Evolutionary conservation across 2,329 filamentous ascomycete species (phyloP).

Genomic region (Zasmidium citrigriseum): DNA sequence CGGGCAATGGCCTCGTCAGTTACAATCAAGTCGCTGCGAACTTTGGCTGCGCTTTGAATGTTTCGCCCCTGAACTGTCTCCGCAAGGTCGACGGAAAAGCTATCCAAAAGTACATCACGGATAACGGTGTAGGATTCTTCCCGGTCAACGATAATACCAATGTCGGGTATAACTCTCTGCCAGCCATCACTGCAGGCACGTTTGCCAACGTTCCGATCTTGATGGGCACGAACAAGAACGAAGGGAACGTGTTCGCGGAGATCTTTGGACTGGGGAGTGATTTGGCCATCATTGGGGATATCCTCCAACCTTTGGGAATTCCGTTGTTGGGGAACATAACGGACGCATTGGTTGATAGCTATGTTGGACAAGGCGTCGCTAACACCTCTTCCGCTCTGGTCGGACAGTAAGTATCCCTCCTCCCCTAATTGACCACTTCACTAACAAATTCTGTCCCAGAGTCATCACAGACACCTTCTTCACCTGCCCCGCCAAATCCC

Average conservation of each 20-base stretch:
- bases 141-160: conserved; percentile 17
- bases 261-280: conserved; percentile 21
- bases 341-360: background rate
- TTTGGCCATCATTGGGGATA: conserved; percentile 15
- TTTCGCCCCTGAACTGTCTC: conserved; percentile 12
- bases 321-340: background rate
- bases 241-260: conserved; percentile 26
- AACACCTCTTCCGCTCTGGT: background rate
- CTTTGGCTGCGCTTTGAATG: conserved; percentile 12
- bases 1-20: conserved; percentile 10
- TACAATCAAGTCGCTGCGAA: conserved; percentile 16
- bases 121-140: conserved; percentile 23
- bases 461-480: conserved; percentile 22
- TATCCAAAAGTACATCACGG: conserved; percentile 13
- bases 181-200: conserved; percentile 11
- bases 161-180: conserved; percentile 13
- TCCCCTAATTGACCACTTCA: background rate
- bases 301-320: conserved; percentile 19
- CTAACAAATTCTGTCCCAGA: background rate
- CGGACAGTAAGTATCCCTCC: background rate
- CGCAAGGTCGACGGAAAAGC: conserved; percentile 13
- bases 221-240: conserved; percentile 30
- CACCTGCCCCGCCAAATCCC: conserved; percentile 27
- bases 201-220: conserved; percentile 26
- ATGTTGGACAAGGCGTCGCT: background rate